Evolutionary conservation across 331 rosid species (phyloP), one percentile per base, ranked within the genome.

Genomic region (Spiraea crenata): DNA sequence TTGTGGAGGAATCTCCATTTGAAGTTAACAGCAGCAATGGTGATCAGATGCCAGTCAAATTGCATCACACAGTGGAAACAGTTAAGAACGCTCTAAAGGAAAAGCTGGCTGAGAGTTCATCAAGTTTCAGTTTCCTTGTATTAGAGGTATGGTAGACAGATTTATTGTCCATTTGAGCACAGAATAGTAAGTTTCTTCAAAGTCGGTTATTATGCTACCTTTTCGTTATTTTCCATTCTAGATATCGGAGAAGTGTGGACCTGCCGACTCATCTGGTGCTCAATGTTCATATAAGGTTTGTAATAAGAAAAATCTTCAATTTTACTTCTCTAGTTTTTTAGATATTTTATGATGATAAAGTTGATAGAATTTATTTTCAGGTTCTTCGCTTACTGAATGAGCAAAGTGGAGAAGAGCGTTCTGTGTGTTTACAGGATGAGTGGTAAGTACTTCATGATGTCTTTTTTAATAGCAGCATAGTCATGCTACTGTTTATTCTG

Each of bases 361-460:
- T 65, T 79, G 70, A 78, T 42, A 17, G 56, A 12, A 73, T 41
- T 80, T 66, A 65, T 80, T 78, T 81, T 68, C 80, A 93, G 99
- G 91, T 91, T 84, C 97, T 93, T 67, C 95, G 96, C 42, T 73
- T 93, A 82, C 83, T 91, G 74, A 82, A 89, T 73, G 99, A 93
- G 84, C 81, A 79, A 60, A 84, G 74, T 14, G 99, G 97, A 70
- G 92, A 82, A 77, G 97, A 90, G 83, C 75, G 80, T 45, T 84
- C 82, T 48, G 89, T 77, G 39, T 75, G 77, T 84, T 80, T 93
- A 83, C 55, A 76, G 74, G 95, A 87, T 69, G 97, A 87, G 77
- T 93, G 99, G 99, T 89, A 82, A 79, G 79, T 50, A 61, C 10
- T 47, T 69, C 56, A 47, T 39, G 55, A 39, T 77, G 17, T 71